Evolutionary conservation across 352 stramenopile genomes (phyloP), one percentile per base, ranked within the genome.

Genomic region (Phytophthora constricta): DNA sequence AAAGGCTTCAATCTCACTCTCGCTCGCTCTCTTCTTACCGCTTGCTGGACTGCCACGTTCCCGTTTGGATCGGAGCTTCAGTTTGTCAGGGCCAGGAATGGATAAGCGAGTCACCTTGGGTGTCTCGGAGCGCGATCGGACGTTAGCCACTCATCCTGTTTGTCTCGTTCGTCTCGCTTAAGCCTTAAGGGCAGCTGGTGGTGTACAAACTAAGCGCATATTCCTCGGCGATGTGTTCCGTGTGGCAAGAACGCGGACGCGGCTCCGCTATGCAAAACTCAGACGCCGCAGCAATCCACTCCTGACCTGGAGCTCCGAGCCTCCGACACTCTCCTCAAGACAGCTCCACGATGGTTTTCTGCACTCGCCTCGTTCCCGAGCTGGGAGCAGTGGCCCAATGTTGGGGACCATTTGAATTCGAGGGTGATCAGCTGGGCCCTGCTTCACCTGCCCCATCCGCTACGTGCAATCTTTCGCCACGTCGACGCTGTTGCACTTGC

Each of bases 401-500:
- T n/a, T n/a, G n/a, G n/a, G n/a, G n/a, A n/a, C n/a, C 34, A 42
- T 42, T 10, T 42, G 34, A 16, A 42, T 42, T 42, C n/a, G 34
- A 42, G 34, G 11, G n/a, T 42, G 34, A n/a, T n/a, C n/a, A 13
- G 34, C 34, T 42, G 34, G 34, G 34, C 10, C 14, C n/a, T 2
- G 9, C 9, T 42, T 5, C 37, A 11, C 37, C 9, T 11, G 41
- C 37, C 41, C 59, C 54, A 66, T 67, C 60, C 48, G 43, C 50
- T 66, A 57, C 66, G 47, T 17, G 27, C 46, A 7, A 60, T 64
- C 55, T 62, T 71, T 71, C 67, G 67, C 67, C 52, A 75, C 56
- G 55, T 74, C 67, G 61, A 70, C 45, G 39, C 37, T 51, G 54
- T 67, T 63, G 39, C 27, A 23, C 16, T 47, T 23, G 34, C n/a